Percentiles rank a stretch among this genome's conserved stretches.
These are phyloP conservation scores for Syzygium grande DNA, from an alignment of 345 rosid genomes.

Conservation along the genomic window DNA sequence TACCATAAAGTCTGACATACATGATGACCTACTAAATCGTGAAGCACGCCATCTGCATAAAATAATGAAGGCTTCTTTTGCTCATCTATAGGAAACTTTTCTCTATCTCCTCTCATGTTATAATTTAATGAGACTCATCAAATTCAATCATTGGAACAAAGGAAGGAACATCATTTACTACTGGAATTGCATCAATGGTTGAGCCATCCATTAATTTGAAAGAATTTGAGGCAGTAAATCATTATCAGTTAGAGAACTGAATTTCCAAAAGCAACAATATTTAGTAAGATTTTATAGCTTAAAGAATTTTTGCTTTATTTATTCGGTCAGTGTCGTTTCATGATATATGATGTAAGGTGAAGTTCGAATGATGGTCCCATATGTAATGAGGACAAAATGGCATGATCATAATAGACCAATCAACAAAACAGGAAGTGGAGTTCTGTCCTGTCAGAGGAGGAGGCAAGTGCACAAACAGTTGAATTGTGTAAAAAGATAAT, in stretches of 20 bases:
- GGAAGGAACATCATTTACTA: background rate
- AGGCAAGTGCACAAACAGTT: background rate
- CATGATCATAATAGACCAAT: background rate
- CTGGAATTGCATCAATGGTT: background rate
- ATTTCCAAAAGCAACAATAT: background rate
- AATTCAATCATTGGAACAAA: background rate
- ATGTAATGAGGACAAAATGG: background rate
- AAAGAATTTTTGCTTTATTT: background rate
- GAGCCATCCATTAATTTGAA: background rate
- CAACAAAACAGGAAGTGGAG: background rate
- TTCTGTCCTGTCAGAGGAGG: background rate
- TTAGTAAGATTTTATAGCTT: background rate
- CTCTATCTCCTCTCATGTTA: background rate
- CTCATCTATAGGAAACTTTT: background rate
- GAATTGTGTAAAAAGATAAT: background rate
- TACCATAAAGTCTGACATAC: background rate
- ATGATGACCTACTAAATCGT: background rate
- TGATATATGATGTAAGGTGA: background rate
- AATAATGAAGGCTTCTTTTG: background rate
- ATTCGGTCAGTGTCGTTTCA: background rate
- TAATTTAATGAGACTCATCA: background rate
- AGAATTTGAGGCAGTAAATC: background rate
- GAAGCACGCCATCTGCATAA: background rate
- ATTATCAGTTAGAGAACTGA: background rate
- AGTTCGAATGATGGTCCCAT: background rate